phyloP scores from a whole-genome alignment of 352 stramenopile genomes.

The Phytophthora parvispora region DNA sequence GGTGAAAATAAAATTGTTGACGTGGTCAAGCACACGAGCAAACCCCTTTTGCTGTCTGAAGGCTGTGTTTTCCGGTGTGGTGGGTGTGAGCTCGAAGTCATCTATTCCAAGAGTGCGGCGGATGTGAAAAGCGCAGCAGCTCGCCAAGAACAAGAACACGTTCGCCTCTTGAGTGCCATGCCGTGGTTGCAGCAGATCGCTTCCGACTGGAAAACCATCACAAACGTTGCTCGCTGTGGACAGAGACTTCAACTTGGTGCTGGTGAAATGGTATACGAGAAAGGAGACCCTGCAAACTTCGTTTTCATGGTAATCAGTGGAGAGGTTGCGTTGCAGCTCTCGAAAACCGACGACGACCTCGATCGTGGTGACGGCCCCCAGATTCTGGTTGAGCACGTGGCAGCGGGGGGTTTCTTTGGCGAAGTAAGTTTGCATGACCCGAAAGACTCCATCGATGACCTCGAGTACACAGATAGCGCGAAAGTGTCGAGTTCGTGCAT shows the following conservation, averaged over 20 bases:
- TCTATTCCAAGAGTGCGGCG: slow-evolving; percentile 55
- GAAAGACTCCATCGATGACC: slow-evolving; percentile 7
- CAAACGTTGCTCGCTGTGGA: slow-evolving; percentile 57
- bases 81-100: slow-evolving; percentile 69
- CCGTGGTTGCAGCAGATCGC: slow-evolving; percentile 74
- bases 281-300: slow-evolving; percentile 67
- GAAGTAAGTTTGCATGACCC: slow-evolving; percentile 55
- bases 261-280: slow-evolving; percentile 68
- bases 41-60: slow-evolving; percentile 77
- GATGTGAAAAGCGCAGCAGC: background rate
- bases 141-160: slow-evolving; percentile 56
- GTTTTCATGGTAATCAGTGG: slow-evolving; percentile 75
- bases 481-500: slow-evolving; percentile 41
- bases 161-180: slow-evolving; percentile 52
- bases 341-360: background rate
- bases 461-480: slow-evolving; percentile 67
- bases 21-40: slow-evolving; percentile 71
- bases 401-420: slow-evolving; percentile 65
- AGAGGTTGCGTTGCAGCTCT: slow-evolving; percentile 45
- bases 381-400: slow-evolving; percentile 43
- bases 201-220: slow-evolving; percentile 50
- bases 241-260: slow-evolving; percentile 51
- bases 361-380: background rate
- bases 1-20: slow-evolving; percentile 23
- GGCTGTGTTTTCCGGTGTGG: slow-evolving; percentile 73